Percentiles rank a stretch among this genome's conserved stretches.
phyloP scores from a whole-genome alignment of 1,284 basidiomycete species.

The Ceratobasidium sp. region DNA sequence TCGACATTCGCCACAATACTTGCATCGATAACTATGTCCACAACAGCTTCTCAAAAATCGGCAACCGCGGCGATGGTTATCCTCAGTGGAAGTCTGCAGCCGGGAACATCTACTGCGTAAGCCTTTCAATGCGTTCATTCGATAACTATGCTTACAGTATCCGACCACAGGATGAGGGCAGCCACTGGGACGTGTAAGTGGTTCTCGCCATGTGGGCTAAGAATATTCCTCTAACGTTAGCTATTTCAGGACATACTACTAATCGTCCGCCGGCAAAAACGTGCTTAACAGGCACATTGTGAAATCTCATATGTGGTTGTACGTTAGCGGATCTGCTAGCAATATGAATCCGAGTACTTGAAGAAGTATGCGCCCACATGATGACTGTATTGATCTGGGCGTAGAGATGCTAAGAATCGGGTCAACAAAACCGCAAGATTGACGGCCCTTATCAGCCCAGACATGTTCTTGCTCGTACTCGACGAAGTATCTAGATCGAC shows the following conservation, averaged over 20 bases:
- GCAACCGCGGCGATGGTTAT: conserved; percentile 44
- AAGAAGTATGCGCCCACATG: not conserved
- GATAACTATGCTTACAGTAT: not conserved
- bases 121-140: not conserved
- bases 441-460: not conserved
- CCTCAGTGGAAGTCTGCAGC: conserved; percentile 46
- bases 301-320: conserved; percentile 1
- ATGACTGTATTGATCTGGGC: not conserved
- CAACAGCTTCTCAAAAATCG: conserved; percentile 44
- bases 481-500: not conserved
- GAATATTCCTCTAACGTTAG: not conserved
- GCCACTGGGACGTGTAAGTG: conserved; percentile 48
- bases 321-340: not conserved
- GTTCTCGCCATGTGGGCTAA: no score
- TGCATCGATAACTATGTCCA: conserved; percentile 43
- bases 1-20: conserved; percentile 41
- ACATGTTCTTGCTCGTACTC: not conserved
- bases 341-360: not conserved
- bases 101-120: conserved; percentile 48
- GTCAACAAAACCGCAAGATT: not conserved
- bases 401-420: not conserved
- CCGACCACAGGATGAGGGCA: conserved; percentile 42
- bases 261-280: not conserved
- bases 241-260: not conserved
- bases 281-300: not conserved